These are phyloP conservation scores for Fraxinus americana DNA, from an alignment of 257 asterid genomes.

Conservation along the genomic window DNA sequence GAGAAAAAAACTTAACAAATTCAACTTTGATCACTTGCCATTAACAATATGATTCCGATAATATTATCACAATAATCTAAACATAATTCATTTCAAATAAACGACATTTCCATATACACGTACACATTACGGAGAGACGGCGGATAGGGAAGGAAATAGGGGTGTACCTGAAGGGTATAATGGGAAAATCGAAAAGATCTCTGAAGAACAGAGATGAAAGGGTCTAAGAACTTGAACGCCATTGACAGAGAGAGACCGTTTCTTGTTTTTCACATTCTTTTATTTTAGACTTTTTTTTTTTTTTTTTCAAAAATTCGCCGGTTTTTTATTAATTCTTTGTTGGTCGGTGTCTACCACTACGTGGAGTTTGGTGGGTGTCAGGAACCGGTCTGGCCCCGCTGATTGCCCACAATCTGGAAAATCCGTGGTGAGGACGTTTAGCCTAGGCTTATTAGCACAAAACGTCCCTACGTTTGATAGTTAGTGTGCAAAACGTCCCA, in stretches of 20 bases:
- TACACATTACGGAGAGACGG: background rate
- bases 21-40: background rate
- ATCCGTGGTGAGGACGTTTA: background rate
- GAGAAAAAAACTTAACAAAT: background rate
- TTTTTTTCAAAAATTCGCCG: background rate
- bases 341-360: background rate
- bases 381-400: background rate
- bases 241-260: constrained; percentile 40
- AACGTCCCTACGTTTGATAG: too few species aligned
- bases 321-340: background rate
- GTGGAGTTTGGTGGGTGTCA: background rate
- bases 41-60: background rate
- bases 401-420: background rate
- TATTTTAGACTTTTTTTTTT: background rate
- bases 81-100: background rate
- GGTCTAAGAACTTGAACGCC: constrained; percentile 40
- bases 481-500: too few species aligned
- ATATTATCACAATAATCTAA: constrained; percentile 9
- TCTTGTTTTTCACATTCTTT: constrained; percentile 21
- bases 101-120: too few species aligned
- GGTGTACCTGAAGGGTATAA: constrained; percentile 40
- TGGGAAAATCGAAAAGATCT: constrained; percentile 31
- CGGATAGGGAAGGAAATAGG: constrained; percentile 8
- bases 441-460: too few species aligned
- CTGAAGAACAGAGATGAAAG: constrained; percentile 49